Base-by-base conservation (phyloP, 169 alveolate genomes). In the Babesia caballi region DNA sequence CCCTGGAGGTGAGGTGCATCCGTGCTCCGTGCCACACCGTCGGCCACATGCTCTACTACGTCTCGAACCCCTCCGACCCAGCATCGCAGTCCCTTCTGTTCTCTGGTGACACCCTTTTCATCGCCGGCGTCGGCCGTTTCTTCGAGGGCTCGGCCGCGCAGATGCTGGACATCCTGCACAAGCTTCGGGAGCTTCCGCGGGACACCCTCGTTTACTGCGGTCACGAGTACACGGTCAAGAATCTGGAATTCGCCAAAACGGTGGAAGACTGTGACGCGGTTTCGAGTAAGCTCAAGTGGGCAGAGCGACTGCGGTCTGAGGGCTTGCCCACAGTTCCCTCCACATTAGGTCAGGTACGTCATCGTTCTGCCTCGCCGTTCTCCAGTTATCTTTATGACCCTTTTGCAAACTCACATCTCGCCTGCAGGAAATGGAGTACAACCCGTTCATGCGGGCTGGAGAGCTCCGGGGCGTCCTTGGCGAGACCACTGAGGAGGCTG, bases 1-100 rank as follows among this genome's bases (percentile, higher is more conserved):
- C 73, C 21, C 51, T 94, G 42, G 75, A 51, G 42, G 83, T 96
- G 8, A 87, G 66, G 53, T 89, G 93, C 56, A 60, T 91, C 41
- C 94, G 91, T 35, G 95, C 97, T 19, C 96, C 98, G 5, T 96
- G 99, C 76, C 99, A 96, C 80, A 96, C 99, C n/a, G 84, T 67
- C 51, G 99, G 99, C 1, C 99, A 96, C 46, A 90, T 92, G 52
- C 82, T 95, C 57, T 96, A 92, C 88, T 94, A 91, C 67, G 90
- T 93, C 47, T 71, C 67, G 44, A 75, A 66, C 19, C 82, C 72
- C 27, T 50, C 54, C 36, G 66, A 82, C 23, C 73, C 70, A 5
- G 36, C 35, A 15, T 46, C 47, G 36, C 83, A 80, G 25, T 94
- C 92, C 5, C 61, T 84, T 46, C 59, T 89, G 51, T 86, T 85